Percentiles rank a stretch among this genome's conserved stretches.
Conservation (phyloP, 768 basidiomycete genomes). For the Podaxis sp. region DNA sequence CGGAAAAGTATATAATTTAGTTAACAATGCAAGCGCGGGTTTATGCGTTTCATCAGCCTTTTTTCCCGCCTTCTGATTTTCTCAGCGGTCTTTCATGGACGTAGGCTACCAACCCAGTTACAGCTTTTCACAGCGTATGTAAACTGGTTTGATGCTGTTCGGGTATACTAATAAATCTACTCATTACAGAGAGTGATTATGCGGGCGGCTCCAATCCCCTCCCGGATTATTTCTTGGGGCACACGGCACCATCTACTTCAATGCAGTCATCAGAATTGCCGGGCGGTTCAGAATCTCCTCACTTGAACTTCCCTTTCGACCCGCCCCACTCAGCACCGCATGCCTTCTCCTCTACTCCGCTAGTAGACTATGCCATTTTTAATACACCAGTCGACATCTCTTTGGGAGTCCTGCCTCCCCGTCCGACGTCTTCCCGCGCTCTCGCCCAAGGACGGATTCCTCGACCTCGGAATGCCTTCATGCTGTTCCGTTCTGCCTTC, state of each 20-base stretch:
- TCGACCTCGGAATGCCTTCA: conserved; percentile 85
- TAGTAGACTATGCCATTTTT: conserved; percentile 10
- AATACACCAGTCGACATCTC: conserved; percentile 13
- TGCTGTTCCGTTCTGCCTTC: conserved; percentile 64
- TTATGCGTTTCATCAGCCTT: conserved; percentile 10
- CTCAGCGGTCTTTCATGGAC: conserved; percentile 10
- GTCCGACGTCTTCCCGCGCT: conserved; percentile 19
- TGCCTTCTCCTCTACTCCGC: not conserved
- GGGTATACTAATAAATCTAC: conserved; percentile 3
- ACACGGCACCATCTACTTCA: not conserved
- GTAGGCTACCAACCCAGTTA: conserved; percentile 10
- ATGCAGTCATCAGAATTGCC: conserved; percentile 7
- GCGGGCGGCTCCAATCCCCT: not conserved
- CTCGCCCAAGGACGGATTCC: conserved; percentile 51
- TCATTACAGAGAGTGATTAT: conserved; percentile 18
- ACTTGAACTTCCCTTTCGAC: conserved; percentile 1
- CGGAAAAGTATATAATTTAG: conserved; percentile 15
- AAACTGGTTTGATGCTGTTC: not conserved
- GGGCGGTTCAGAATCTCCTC: not conserved
- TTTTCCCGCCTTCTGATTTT: conserved; percentile 13
- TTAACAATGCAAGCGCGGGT: conserved; percentile 13
- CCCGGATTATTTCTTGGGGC: conserved; percentile 1
- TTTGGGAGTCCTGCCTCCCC: conserved; percentile 17
- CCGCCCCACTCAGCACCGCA: not conserved
- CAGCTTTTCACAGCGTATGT: conserved; percentile 12